A percentile compares a stretch with the other conserved stretches of the same genome.
Evolutionary conservation across 2,329 filamentous ascomycete species (phyloP).

Genomic region (Lasiodiplodia sp.): DNA sequence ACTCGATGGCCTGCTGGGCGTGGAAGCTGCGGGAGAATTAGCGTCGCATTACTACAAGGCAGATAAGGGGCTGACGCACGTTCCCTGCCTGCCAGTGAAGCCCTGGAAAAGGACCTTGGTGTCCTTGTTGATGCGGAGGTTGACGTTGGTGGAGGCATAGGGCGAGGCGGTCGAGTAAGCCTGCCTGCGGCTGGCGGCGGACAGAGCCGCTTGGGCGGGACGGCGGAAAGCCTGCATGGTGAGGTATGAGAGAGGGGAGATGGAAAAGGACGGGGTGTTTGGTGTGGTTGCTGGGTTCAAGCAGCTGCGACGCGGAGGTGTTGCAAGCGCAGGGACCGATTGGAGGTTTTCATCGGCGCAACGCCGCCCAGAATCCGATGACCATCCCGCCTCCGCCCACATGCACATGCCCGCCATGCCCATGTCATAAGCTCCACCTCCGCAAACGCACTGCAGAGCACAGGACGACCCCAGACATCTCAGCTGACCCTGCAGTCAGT

Average conservation of each 20-base stretch:
- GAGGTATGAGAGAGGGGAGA: constrained; percentile 35
- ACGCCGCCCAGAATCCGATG: constrained; percentile 21
- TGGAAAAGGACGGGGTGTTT: constrained; percentile 25
- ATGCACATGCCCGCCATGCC: constrained; percentile 25
- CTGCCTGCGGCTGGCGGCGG: constrained; percentile 72
- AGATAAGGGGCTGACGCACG: constrained; percentile 50
- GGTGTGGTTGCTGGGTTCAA: constrained; percentile 23
- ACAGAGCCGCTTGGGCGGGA: constrained; percentile 73
- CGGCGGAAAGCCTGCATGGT: constrained; percentile 87
- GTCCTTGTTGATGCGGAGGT: constrained; percentile 90
- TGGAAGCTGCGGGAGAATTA: constrained; percentile 75
- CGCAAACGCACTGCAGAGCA: not conserved
- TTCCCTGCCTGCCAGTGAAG: constrained; percentile 97
- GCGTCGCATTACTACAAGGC: constrained; percentile 5
- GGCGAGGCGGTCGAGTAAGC: constrained; percentile 75
- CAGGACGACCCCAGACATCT: not conserved
- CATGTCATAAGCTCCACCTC: constrained; percentile 27
- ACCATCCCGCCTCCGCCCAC: constrained; percentile 9
- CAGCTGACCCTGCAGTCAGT: not conserved
- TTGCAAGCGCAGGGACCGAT: constrained; percentile 30
- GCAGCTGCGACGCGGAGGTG: constrained; percentile 28
- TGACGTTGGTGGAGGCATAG: constrained; percentile 58
- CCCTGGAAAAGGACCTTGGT: constrained; percentile 98
- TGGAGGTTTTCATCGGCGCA: constrained; percentile 28
- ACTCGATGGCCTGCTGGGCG: constrained; percentile 96